Evolutionary conservation across 805 yeast genomes (phyloP).

Genomic region (Barnettozyma wickerhamii): DNA sequence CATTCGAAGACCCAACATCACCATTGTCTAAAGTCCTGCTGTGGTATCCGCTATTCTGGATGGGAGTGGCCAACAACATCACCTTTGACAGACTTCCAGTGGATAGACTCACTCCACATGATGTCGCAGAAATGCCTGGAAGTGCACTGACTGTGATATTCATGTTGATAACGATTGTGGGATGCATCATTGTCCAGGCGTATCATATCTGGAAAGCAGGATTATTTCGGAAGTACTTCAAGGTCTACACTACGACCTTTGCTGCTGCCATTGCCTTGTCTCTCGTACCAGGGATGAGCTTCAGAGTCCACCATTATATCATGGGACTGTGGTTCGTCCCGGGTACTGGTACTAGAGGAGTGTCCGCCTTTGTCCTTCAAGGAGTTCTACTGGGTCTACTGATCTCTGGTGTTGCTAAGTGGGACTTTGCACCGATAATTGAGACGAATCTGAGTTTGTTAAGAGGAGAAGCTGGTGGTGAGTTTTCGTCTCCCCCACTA

Average conservation of each 20-base stretch:
- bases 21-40: slow-evolving; percentile 30
- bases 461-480: slow-evolving; percentile 67
- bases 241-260: slow-evolving; percentile 45
- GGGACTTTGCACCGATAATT: slow-evolving; percentile 90
- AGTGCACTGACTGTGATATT: slow-evolving; percentile 59
- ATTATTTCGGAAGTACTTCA: slow-evolving; percentile 53
- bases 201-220: slow-evolving; percentile 77
- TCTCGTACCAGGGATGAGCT: slow-evolving; percentile 57
- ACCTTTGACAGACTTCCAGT: slow-evolving; percentile 86
- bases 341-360: slow-evolving; percentile 73
- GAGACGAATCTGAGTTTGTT: slow-evolving; percentile 66
- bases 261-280: slow-evolving; percentile 41
- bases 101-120: slow-evolving; percentile 71
- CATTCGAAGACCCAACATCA: slow-evolving; percentile 38
- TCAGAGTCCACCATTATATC: slow-evolving; percentile 79
- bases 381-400: slow-evolving; percentile 79
- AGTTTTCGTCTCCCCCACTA: slow-evolving; percentile 46
- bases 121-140: slow-evolving; percentile 72
- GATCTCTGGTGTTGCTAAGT: slow-evolving; percentile 78
- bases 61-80: slow-evolving; percentile 78
- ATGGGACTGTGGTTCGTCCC: slow-evolving; percentile 75
- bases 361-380: slow-evolving; percentile 69
- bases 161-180: slow-evolving; percentile 41
- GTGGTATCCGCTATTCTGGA: slow-evolving; percentile 82
- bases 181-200: slow-evolving; percentile 68